phyloP scores from a whole-genome alignment of 2,329 filamentous ascomycete genomes.

The Akanthomyces lecanii region DNA sequence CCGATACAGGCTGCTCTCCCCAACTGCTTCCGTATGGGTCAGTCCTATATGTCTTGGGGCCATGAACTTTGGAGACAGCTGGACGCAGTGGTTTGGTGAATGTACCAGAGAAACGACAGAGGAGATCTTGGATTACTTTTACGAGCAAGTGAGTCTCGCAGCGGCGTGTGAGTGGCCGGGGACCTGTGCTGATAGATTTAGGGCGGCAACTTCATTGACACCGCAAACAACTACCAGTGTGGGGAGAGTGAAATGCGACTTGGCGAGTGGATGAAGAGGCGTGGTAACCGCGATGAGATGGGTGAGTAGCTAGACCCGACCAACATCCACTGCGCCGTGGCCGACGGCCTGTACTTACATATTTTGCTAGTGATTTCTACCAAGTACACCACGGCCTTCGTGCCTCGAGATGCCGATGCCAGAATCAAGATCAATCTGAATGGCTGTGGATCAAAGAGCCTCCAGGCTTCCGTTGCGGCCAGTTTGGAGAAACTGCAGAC shows the following conservation, averaged over 20 bases:
- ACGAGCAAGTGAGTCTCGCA: slow-evolving; percentile 41
- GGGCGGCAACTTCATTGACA: slow-evolving; percentile 69
- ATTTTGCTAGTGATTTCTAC: slow-evolving; percentile 55
- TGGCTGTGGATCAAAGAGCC: slow-evolving; percentile 60
- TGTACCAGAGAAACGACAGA: slow-evolving; percentile 61
- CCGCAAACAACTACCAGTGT: slow-evolving; percentile 63
- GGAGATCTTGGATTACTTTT: slow-evolving; percentile 62
- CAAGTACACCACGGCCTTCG: slow-evolving; percentile 61
- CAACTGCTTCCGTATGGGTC: slow-evolving; percentile 61
- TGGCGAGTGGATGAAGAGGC: slow-evolving; percentile 65
- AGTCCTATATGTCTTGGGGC: slow-evolving; percentile 61
- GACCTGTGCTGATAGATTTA: not conserved
- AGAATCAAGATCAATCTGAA: slow-evolving; percentile 48
- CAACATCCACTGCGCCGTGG: too few species aligned
- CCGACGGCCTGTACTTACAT: not conserved
- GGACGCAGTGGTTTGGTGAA: slow-evolving; percentile 54
- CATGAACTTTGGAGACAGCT: slow-evolving; percentile 61
- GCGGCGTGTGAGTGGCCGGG: not conserved
- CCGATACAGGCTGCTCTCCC: slow-evolving; percentile 62
- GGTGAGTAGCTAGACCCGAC: not conserved
- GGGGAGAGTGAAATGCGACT: slow-evolving; percentile 61
- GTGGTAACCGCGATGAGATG: slow-evolving; percentile 62
- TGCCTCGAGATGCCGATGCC: slow-evolving; percentile 29
- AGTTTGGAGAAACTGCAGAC: slow-evolving; percentile 60
- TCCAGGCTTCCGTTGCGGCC: slow-evolving; percentile 51